Evolutionary conservation across 495 filamentous ascomycete species (phyloP), one percentile per base, ranked within the genome.

Genomic region (Talaromyces borbonicus): DNA sequence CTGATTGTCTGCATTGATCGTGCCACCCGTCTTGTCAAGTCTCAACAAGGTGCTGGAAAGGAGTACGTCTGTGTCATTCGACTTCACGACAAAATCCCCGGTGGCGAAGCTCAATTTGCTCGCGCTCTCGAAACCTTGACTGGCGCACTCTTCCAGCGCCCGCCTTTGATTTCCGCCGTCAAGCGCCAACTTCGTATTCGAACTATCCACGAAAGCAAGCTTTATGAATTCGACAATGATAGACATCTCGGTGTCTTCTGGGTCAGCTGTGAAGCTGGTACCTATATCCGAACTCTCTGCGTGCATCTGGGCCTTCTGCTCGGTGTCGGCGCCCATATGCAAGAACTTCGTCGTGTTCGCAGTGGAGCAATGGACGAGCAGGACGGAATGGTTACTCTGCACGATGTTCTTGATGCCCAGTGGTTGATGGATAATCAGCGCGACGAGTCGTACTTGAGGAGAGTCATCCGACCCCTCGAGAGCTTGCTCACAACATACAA

Each of bases 201-300:
- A 62, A 95, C 92, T 8, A 95, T 97, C 56, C 82, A 96, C 65
- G 85, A 96, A 68, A 89, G 84, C 73, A 90, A 90, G 67, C 71
- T 95, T 26, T 83, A 89, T 55, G 90, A 98, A 67, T 98, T 95
- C 59, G 92, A 97, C 66, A 95, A 97, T 62, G 89, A 97, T 47
- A 80, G 92, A 49, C 87, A 96, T 59, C 77, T 98, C n/a, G 93
- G 84, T 63, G 89, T 97, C 25, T 98, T 98, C 78, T 96, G 92
- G 92, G 93, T 97, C 48, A 90, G 85, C 65, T 98, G 92, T 63
- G 92, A 98, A 67, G 92, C 92, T 49, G 92, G 92, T 57, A 97
- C 92, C 25, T 98, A 98, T 59, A 96, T 98, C 61, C 84, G 92
- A 67, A 97, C 93, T 9, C 79, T 98, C 16, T 98, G 92, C 69